Evolutionary conservation across 1,284 basidiomycete genomes (phyloP).

Genomic region (Trichosporon faecale): DNA sequence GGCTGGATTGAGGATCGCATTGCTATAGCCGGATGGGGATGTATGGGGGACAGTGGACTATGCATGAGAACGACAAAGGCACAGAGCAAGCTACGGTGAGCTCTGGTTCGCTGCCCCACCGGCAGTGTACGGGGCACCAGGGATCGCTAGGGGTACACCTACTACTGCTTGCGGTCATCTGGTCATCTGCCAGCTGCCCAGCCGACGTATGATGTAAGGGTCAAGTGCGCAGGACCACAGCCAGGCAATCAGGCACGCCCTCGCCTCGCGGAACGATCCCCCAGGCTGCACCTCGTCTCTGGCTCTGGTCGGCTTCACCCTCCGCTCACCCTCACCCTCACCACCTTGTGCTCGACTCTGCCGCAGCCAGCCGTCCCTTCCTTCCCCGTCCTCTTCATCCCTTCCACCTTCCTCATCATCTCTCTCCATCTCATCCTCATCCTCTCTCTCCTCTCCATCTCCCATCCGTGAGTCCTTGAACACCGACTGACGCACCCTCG

Average conservation of each 20-base stretch:
- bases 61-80: background rate
- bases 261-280: background rate
- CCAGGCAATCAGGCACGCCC: slow-evolving; percentile 4
- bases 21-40: background rate
- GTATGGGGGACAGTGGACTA: background rate
- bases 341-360: background rate
- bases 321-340: background rate
- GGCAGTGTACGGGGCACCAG: background rate
- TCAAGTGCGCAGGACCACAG: too few species aligned
- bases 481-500: background rate
- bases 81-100: background rate
- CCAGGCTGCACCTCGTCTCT: background rate
- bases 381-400: background rate
- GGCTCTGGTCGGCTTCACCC: background rate
- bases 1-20: too few species aligned
- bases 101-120: background rate
- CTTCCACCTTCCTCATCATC: background rate
- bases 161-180: slow-evolving; percentile 1
- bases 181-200: background rate
- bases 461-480: background rate
- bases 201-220: background rate
- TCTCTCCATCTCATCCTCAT: background rate
- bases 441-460: background rate
- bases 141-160: background rate
- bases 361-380: background rate